Evolutionary conservation across 1,284 basidiomycete genomes (phyloP).

Genomic region (Heterobasidion annosum): DNA sequence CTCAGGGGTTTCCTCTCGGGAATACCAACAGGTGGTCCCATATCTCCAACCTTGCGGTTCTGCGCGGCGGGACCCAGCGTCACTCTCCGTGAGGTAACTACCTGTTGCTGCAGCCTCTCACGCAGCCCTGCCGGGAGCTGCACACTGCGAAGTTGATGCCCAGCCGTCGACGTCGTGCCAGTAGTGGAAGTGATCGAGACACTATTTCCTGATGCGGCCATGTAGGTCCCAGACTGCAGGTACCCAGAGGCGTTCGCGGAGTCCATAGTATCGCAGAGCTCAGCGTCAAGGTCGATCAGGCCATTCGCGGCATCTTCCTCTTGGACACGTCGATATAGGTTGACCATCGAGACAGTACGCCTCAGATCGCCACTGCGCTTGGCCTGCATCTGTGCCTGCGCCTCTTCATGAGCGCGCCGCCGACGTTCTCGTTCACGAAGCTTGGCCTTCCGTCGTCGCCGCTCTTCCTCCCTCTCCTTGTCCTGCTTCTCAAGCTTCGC

Average conservation of each 20-base stretch:
- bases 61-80: conserved; percentile 21
- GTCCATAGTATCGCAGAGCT: conserved; percentile 35
- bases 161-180: conserved; percentile 76
- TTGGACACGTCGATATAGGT: conserved; percentile 47
- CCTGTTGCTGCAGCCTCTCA: conserved; percentile 52
- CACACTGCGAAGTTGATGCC: conserved; percentile 30
- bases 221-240: conserved; percentile 54
- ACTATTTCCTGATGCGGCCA: conserved; percentile 93
- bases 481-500: conserved; percentile 41
- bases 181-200: conserved; percentile 86
- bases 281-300: conserved; percentile 36
- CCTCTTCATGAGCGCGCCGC: conserved; percentile 16
- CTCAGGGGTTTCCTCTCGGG: conserved; percentile 48
- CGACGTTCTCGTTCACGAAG: conserved; percentile 28
- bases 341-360: conserved; percentile 72
- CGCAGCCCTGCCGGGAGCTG: conserved; percentile 45
- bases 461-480: conserved; percentile 33
- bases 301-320: conserved; percentile 19
- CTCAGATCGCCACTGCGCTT: conserved; percentile 50
- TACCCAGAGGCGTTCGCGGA: conserved; percentile 65
- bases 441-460: conserved; percentile 28
- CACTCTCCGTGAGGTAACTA: conserved; percentile 52
- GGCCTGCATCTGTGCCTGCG: conserved; percentile 15
- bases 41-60: conserved; percentile 27
- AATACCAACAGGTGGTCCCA: conserved; percentile 59